These are phyloP conservation scores for Starmerella tilneyi DNA, from an alignment of 805 yeast species.

Conservation along the genomic window DNA sequence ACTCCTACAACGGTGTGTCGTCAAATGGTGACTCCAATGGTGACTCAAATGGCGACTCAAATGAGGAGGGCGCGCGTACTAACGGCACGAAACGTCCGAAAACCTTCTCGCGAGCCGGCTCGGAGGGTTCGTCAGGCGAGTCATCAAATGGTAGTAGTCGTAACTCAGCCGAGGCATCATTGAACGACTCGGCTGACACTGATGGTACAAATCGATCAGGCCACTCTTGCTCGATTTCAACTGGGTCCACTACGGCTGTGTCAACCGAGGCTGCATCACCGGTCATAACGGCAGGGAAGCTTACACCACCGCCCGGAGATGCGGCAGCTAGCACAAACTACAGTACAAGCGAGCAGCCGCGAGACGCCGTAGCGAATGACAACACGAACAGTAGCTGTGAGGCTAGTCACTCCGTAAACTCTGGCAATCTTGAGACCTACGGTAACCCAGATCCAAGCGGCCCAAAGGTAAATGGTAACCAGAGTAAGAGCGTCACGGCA, in stretches of 20 bases:
- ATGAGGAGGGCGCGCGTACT: conserved; percentile 5
- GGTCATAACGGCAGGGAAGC: too few relatives aligned
- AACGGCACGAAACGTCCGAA: conserved; percentile 6
- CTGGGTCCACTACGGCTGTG: neutral
- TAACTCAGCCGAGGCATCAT: conserved; percentile 1
- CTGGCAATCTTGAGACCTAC: too few relatives aligned
- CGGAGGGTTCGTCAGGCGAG: neutral
- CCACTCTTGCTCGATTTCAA: neutral
- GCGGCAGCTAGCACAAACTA: neutral
- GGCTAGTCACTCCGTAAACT: too few relatives aligned
- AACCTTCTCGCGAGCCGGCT: too few relatives aligned
- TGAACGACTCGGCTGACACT: neutral
- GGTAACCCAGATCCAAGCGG: too few relatives aligned
- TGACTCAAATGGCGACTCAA: conserved; percentile 16
- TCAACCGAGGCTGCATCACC: too few relatives aligned
- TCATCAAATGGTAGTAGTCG: neutral
- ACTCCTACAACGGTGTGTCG: conserved; percentile 2
- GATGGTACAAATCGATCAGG: neutral
- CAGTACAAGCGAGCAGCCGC: neutral
- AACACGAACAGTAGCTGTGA: too few relatives aligned
- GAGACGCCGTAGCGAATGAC: neutral
- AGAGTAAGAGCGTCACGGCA: too few relatives aligned
- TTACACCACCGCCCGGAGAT: neutral
- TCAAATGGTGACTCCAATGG: conserved; percentile 13
- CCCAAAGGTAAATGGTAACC: too few relatives aligned